Conservation (phyloP, 2,329 filamentous ascomycete species). For the Colletotrichum zoysiae region DNA sequence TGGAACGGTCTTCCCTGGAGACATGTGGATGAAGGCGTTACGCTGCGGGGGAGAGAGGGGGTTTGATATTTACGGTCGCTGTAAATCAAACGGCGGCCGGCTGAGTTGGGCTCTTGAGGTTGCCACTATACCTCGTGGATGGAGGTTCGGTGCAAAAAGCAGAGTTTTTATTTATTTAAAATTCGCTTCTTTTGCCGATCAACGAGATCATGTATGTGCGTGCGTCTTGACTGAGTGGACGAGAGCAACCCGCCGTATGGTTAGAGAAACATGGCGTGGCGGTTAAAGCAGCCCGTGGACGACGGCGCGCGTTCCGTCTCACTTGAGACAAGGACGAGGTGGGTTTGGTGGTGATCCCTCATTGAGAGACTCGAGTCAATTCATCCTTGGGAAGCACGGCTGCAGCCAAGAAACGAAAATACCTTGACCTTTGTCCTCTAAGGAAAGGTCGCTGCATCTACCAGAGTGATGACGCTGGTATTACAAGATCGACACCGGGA, state of each 20-base stretch:
- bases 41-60: constrained; percentile 31
- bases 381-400: not conserved
- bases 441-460: not conserved
- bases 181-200: constrained; percentile 22
- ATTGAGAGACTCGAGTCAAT: not conserved
- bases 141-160: not conserved
- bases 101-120: not conserved
- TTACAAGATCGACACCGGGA: constrained; percentile 16
- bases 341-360: not conserved
- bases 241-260: not conserved
- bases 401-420: constrained; percentile 9
- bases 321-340: constrained; percentile 22
- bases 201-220: constrained; percentile 15
- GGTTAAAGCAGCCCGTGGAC: constrained; percentile 15
- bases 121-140: not conserved
- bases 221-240: constrained; percentile 15
- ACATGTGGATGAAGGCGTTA: not conserved
- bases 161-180: constrained; percentile 7
- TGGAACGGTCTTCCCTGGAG: constrained; percentile 34
- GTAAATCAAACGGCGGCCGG: not conserved
- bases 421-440: not conserved
- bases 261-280: constrained; percentile 18
- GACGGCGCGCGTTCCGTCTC: constrained; percentile 19
- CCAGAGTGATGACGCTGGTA: constrained; percentile 29
- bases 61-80: constrained; percentile 1